phyloP scores from a whole-genome alignment of 345 rosid species.

The Eutrema heterophyllum region DNA sequence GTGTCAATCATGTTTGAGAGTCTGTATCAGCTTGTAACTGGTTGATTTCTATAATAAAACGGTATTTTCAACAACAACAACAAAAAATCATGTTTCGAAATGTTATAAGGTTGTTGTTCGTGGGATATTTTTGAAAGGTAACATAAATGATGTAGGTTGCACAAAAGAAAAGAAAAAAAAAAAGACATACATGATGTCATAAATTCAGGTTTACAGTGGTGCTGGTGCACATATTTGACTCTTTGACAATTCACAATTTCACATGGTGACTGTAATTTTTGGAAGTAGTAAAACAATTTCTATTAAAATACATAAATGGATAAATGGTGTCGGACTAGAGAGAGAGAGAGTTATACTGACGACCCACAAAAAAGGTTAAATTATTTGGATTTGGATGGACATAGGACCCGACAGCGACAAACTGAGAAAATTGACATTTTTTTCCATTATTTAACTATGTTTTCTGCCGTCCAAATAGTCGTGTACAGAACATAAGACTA shows the following conservation, averaged over 20 bases:
- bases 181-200: conserved; percentile 5
- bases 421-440: conserved; percentile 23
- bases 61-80: no score
- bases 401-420: conserved; percentile 30
- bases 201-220: conserved; percentile 13
- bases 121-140: not conserved
- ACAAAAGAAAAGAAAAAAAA: no score
- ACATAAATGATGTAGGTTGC: conserved; percentile 2
- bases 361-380: not conserved
- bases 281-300: conserved; percentile 9
- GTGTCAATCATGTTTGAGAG: no score
- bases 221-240: conserved; percentile 9
- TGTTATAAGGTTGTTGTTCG: not conserved
- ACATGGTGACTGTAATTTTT: conserved; percentile 17
- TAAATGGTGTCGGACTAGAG: conserved; percentile 11
- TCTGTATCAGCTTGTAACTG: no score
- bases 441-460: not conserved
- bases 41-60: no score
- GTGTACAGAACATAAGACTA: not conserved
- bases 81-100: not conserved
- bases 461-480: conserved; percentile 17
- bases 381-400: conserved; percentile 17
- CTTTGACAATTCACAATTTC: conserved; percentile 18
- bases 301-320: not conserved
- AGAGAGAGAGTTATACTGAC: not conserved